Base-by-base conservation (phyloP, 306 rosid genomes). In the Biancaea sappan region DNA sequence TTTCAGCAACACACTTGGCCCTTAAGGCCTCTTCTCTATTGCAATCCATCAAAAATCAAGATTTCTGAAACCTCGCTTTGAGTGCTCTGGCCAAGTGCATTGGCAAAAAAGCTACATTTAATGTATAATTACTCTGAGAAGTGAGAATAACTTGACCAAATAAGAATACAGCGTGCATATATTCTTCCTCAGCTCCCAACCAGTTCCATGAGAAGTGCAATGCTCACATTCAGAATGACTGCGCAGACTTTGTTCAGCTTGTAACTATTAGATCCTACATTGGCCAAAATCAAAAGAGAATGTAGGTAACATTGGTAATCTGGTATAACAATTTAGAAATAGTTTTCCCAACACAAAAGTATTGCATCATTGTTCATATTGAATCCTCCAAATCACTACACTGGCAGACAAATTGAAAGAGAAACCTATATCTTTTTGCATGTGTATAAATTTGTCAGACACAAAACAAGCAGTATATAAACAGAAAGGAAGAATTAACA, bases 21-120 rank as follows among this genome's bases (percentile, higher is more conserved):
- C 90, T 92, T 79, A 88, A 15, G 84, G 99, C 99, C 91, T 94
- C 99, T 80, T 94, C 97, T 77, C 83, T 94, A 74, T 94, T 92
- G 84, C 97, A 94, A 73, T 92, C 97, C 99, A 94, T 94, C 40
- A 66, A 69, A 58, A 52, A 77, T 48, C 40, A 26, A 80, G 44
- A 46, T 52, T 52, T 77, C 54, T 50, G 70, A 67, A 88, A 67
- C 65, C 81, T 50, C 19, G 60, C 64, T 72, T 74, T 72, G 57
- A 22, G 58, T 66, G 71, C 80, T 79, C 50, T 15, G 58, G 44
- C 48, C 63, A 77, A 47, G 46, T 57, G 21, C 73, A 69, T 41
- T 19, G 51, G 63, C 59, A 52, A 75, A 66, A 44, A 34, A 73
- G 37, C 72, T 75, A 68, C 73, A 83, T 62, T 41, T 62, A 66